phyloP scores from a whole-genome alignment of 192 early-diverging fungal genomes.

The Thamnidium elegans region DNA sequence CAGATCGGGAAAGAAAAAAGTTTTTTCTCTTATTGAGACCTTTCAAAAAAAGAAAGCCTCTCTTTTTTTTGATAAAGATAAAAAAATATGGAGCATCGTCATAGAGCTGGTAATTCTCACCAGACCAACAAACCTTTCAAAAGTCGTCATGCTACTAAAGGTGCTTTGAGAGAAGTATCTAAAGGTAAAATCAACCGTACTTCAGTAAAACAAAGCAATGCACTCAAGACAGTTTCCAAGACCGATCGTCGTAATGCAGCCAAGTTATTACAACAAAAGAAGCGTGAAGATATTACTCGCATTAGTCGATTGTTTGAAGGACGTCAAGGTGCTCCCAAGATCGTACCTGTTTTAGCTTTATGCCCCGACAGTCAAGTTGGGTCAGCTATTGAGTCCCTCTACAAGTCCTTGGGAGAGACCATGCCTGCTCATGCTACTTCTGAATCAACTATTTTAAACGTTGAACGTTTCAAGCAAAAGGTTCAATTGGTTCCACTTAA shows the following conservation, averaged over 20 bases:
- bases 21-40: conserved; percentile 11
- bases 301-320: conserved; percentile 85
- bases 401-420: conserved; percentile 41
- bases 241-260: conserved; percentile 82
- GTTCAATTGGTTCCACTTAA: conserved; percentile 76
- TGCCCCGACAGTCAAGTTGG: conserved; percentile 71
- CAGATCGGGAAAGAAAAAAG: not conserved
- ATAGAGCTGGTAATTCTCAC: conserved; percentile 79
- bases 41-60: conserved; percentile 8
- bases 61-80: conserved; percentile 7
- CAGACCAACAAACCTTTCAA: conserved; percentile 98
- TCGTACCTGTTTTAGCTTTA: conserved; percentile 85
- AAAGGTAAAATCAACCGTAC: conserved; percentile 77
- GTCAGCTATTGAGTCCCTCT: conserved; percentile 51
- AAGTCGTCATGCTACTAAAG: conserved; percentile 85
- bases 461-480: conserved; percentile 87
- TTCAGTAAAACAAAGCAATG: conserved; percentile 53
- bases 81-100: conserved; percentile 41
- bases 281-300: conserved; percentile 66
- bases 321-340: conserved; percentile 79
- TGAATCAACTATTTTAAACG: conserved; percentile 36
- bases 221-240: conserved; percentile 46
- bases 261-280: conserved; percentile 76
- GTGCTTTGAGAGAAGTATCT: conserved; percentile 68
- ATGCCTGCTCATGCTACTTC: conserved; percentile 11